phyloP scores from a whole-genome alignment of 352 stramenopile species.

The Pythium vanterpoolii region DNA sequence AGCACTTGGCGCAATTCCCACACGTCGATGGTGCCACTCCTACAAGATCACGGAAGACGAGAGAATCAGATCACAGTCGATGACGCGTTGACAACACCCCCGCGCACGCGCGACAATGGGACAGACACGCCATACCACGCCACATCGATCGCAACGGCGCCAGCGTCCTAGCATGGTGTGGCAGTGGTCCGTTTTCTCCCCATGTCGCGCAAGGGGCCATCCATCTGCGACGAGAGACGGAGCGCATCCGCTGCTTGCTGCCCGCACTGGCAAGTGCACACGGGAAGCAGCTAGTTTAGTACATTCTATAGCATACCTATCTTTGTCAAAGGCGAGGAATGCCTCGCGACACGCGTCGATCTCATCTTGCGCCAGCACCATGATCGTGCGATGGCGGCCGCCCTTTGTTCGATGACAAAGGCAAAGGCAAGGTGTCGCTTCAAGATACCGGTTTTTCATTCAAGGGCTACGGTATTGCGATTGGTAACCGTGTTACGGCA shows the following conservation, averaged over 20 bases:
- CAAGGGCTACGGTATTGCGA: too few relatives aligned
- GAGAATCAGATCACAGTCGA: background rate
- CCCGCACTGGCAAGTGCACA: constrained; percentile 1
- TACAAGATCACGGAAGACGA: constrained; percentile 15
- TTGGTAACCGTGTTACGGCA: too few relatives aligned
- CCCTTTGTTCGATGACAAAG: too few relatives aligned
- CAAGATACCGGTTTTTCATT: constrained; percentile 9
- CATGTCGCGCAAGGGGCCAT: background rate
- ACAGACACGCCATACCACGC: background rate
- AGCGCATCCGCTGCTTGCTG: background rate
- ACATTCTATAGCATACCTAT: too few relatives aligned
- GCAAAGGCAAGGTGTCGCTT: background rate
- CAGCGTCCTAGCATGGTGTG: background rate
- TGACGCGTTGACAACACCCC: too few relatives aligned
- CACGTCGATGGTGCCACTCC: constrained; percentile 94
- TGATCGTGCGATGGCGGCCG: constrained; percentile 19
- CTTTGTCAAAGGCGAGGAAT: constrained; percentile 97
- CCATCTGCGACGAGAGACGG: background rate
- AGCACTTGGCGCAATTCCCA: constrained; percentile 92
- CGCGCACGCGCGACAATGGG: too few relatives aligned
- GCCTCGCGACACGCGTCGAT: constrained; percentile 95
- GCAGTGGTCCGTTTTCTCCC: background rate
- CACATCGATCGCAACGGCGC: background rate
- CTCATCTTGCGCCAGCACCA: constrained; percentile 93
- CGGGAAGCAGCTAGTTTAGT: too few relatives aligned